These are phyloP conservation scores for Gnomoniopsis smithogilvyi DNA, from an alignment of 2,329 filamentous ascomycete genomes.

Conservation along the genomic window DNA sequence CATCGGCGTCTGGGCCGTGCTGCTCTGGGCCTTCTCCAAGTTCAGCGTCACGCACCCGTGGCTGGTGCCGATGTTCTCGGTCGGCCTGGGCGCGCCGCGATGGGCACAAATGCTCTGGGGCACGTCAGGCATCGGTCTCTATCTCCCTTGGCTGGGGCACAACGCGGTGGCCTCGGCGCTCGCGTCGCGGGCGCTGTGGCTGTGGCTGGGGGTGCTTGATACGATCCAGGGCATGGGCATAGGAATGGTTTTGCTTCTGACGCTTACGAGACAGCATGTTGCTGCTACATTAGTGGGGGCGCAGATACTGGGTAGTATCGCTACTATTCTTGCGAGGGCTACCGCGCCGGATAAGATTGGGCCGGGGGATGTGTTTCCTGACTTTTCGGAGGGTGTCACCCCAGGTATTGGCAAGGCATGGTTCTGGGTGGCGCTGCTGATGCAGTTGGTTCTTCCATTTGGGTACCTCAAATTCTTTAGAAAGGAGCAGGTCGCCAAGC, in stretches of 20 bases:
- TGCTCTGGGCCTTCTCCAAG: constrained; percentile 47
- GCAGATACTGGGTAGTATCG: constrained; percentile 59
- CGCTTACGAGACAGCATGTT: constrained; percentile 41
- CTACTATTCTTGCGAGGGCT: constrained; percentile 58
- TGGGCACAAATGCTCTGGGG: constrained; percentile 67
- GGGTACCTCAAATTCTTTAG: constrained; percentile 52
- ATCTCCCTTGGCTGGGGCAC: constrained; percentile 51
- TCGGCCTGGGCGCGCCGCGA: constrained; percentile 60
- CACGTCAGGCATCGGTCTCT: constrained; percentile 54
- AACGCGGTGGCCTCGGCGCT: constrained; percentile 49
- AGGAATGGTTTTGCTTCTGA: constrained; percentile 63
- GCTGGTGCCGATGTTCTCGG: constrained; percentile 64
- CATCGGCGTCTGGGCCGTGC: constrained; percentile 48
- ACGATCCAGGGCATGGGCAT: constrained; percentile 60
- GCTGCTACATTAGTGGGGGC: constrained; percentile 60
- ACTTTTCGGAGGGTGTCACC: constrained; percentile 44
- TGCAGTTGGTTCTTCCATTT: constrained; percentile 55
- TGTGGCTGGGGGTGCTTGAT: constrained; percentile 63
- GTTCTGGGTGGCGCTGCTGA: constrained; percentile 58
- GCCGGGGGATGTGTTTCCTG: constrained; percentile 58
- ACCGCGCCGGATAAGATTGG: constrained; percentile 58
- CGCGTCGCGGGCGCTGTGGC: constrained; percentile 53
- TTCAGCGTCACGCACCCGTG: constrained; percentile 59
- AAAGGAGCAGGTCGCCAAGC: constrained; percentile 53
- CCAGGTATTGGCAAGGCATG: constrained; percentile 34